Base-by-base conservation (phyloP, 768 basidiomycete species). In the Lepiota brunneoincarnata region DNA sequence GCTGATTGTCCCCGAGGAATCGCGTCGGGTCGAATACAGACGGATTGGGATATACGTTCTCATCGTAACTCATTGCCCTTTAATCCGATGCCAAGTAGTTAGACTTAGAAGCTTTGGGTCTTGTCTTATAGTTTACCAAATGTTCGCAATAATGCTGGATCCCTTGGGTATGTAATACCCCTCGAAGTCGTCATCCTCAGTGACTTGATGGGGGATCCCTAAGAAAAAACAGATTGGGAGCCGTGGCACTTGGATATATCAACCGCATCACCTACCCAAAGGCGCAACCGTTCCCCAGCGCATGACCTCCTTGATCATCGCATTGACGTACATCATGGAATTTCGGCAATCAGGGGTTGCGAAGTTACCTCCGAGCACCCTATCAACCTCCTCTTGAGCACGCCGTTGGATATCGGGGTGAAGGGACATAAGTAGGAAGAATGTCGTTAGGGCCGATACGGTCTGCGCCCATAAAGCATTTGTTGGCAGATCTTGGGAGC, bases 341-440 rank as follows among this genome's bases (percentile, higher is more conserved):
- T 62, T 57, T 2, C 59, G 58, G 49, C 78, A 74, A 2, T 65
- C 67, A n/a, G 69, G 50, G 0, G 58, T 67, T 1, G 74, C 73
- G 6, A 77, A 61, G 0, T 72, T 64, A 21, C 64, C 61, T 9
- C 48, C 49, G 4, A 71, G 72, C 10, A 74, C 61, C 1, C 47
- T 40, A 31, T 78, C 74, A 10, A 79, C 63, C 42, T 76, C 77
- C 6, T 55, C 57, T 45, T 78, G 75, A 1, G 72, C 75, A 20
- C 65, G 67, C 48, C 56, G 61, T 59, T 73, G 72, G 1, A 69
- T 65, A 1, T 74, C 72, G 1, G 75, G 77, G 47, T 75, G 54
- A 6, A 69, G 49, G 5, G 67, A 59, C 73, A 77, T 75, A 6
- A 69, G 61, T 17, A 73, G 63, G 43, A 75, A 57, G 57, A 77